Evolutionary conservation across 495 filamentous ascomycete species (phyloP).

Genomic region (Echria macrotheca): DNA sequence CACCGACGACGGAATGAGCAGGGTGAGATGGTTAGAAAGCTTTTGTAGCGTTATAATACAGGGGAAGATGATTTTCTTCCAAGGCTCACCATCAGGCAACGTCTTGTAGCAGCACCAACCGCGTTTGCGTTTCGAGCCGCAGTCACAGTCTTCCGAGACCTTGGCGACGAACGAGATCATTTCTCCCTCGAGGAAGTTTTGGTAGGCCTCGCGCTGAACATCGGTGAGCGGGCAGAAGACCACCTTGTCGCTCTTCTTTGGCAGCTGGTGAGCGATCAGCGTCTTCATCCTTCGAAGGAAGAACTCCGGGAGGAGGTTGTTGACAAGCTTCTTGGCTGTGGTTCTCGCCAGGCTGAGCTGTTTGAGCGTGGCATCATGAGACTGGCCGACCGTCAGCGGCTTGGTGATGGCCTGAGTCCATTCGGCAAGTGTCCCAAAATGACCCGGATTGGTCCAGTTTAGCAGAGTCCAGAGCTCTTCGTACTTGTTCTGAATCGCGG

Average conservation of each 20-base stretch:
- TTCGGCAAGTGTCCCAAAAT: slow-evolving; percentile 67
- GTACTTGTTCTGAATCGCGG: slow-evolving; percentile 97
- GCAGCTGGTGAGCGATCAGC: slow-evolving; percentile 88
- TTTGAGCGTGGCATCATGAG: slow-evolving; percentile 79
- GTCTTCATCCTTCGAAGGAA: slow-evolving; percentile 93
- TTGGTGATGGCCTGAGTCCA: slow-evolving; percentile 75
- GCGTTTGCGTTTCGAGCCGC: slow-evolving; percentile 60
- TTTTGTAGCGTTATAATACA: slow-evolving; percentile 75
- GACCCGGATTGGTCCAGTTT: slow-evolving; percentile 94
- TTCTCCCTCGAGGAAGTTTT: slow-evolving; percentile 69
- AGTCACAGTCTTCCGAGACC: slow-evolving; percentile 63
- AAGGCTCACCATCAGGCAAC: slow-evolving; percentile 55
- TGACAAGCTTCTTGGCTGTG: slow-evolving; percentile 78
- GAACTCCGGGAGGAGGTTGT: slow-evolving; percentile 85
- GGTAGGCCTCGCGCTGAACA: slow-evolving; percentile 79
- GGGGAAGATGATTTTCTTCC: slow-evolving; percentile 84
- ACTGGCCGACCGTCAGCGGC: slow-evolving; percentile 79
- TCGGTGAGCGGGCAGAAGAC: slow-evolving; percentile 91
- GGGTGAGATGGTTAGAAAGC: slow-evolving; percentile 85
- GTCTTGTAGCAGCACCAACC: slow-evolving; percentile 76
- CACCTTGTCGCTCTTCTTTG: slow-evolving; percentile 89
- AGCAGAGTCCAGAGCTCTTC: slow-evolving; percentile 95
- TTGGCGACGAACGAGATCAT: slow-evolving; percentile 63
- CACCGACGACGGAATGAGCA: slow-evolving; percentile 67
- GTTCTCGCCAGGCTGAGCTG: slow-evolving; percentile 76